Base-by-base conservation (phyloP, 1,139 yeast species). In the Blastobotrys elegans region DNA sequence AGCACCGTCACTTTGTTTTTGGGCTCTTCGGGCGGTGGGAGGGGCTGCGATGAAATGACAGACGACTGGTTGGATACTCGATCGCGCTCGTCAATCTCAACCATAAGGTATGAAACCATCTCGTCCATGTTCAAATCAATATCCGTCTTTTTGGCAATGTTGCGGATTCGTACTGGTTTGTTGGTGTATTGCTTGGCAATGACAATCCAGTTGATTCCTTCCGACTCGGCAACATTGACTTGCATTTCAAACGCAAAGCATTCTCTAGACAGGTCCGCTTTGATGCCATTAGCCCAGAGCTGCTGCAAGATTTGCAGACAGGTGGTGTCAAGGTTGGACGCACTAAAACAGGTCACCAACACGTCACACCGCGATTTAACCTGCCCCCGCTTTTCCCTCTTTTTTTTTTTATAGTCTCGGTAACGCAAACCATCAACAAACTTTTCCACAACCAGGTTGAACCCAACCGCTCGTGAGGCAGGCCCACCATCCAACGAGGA, bases 161-260 rank as follows among this genome's bases (percentile, higher is more conserved):
- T 82, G 60, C 80, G 80, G 22, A 90, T 75, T 53, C 83, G 76
- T 46, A 90, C 63, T 1, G 96, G 92, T 62, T 87, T 88, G 72
- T 74, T 55, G 54, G 65, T 40, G 56, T 62, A 61, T 47, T 51
- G 53, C 59, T 84, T 85, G 43, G 89, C 79, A 30, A 83, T 68
- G 2, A 89, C 76, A 0, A 89, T 71, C 84, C 92, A 83, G 43
- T 79, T 81, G 13, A 82, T 82, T 8, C 90, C 87, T 56, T 84
- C 90, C 5, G 66, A 66, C 46, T 74, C 75, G 0, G 95, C 95
- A 43, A 76, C 74, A 26, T 77, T 76, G 3, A 78, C 62, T 22
- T 85, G 74, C 47, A 86, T 95, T 52, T 92, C 97, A 13, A 83
- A 64, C 51, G 84, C 64, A 53, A 60, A 29, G 51, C 74, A 67